Percentiles rank a stretch among this genome's conserved stretches.
These are phyloP conservation scores for Biscutella laevigata DNA, from an alignment of 441 rosid species.

Conservation along the genomic window DNA sequence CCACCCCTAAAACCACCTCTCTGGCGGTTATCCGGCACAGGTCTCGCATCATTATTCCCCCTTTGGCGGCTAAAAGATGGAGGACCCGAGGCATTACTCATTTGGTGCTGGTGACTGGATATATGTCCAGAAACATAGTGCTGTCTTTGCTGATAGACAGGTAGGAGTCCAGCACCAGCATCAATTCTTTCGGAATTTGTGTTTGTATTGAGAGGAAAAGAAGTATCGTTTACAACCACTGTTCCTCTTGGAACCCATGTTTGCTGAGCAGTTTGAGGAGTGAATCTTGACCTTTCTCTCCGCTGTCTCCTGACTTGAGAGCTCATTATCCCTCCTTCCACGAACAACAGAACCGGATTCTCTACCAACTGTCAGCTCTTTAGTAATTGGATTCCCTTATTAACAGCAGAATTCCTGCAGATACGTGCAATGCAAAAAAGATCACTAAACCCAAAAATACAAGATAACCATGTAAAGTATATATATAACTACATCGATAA, in stretches of 20 bases:
- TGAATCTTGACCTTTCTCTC: conserved; percentile 32
- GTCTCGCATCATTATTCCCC: conserved; percentile 2
- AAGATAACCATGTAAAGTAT: too few species aligned
- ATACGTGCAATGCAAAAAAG: too few species aligned
- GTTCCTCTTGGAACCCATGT: conserved; percentile 68
- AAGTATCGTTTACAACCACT: conserved; percentile 6
- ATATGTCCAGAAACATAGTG: not conserved
- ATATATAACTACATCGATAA: too few species aligned
- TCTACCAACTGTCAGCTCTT: not conserved
- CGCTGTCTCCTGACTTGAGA: conserved; percentile 34
- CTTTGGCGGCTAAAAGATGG: not conserved
- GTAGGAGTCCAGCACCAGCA: not conserved
- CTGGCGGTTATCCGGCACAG: conserved; percentile 20
- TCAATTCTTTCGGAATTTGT: not conserved
- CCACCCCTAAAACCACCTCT: conserved; percentile 25
- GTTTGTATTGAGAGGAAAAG: not conserved
- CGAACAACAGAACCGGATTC: not conserved
- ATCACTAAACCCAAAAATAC: not conserved
- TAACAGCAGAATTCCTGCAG: too few species aligned
- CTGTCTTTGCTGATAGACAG: conserved; percentile 1
- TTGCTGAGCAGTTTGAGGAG: conserved; percentile 35
- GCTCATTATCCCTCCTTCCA: conserved; percentile 35
- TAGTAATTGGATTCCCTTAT: not conserved
- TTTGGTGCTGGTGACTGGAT: not conserved
- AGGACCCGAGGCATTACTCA: not conserved